Evolutionary conservation across 176 grass and related monocot genomes (phyloP).

Genomic region (maize (Zea mays)): DNA sequence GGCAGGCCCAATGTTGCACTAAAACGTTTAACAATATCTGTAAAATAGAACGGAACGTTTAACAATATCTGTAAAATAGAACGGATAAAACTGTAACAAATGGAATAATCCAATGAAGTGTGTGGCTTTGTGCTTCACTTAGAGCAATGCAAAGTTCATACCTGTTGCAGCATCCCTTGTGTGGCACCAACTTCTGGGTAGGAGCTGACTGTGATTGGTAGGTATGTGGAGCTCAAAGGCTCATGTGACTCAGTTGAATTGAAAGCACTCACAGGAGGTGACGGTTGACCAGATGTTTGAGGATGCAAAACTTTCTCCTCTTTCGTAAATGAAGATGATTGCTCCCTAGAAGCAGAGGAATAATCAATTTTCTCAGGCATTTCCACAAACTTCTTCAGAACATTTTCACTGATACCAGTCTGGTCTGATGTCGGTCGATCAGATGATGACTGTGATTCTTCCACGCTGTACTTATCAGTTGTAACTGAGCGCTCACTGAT

Average conservation of each 20-base stretch:
- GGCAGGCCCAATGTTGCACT: background rate
- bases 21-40: background rate
- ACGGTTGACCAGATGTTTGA: slow-evolving; percentile 54
- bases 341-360: slow-evolving; percentile 42
- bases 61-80: background rate
- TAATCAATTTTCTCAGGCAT: slow-evolving; percentile 49
- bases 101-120: too few relatives aligned
- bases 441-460: slow-evolving; percentile 43
- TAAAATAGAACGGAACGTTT: background rate
- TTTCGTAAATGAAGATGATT: slow-evolving; percentile 43
- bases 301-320: slow-evolving; percentile 58
- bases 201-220: slow-evolving; percentile 45
- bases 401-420: slow-evolving; percentile 46
- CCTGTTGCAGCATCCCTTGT: slow-evolving; percentile 81
- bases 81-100: background rate
- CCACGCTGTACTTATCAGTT: slow-evolving; percentile 59
- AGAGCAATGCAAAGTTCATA: slow-evolving; percentile 21
- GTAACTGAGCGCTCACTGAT: slow-evolving; percentile 47
- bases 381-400: slow-evolving; percentile 51
- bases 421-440: slow-evolving; percentile 38
- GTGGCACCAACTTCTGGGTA: slow-evolving; percentile 53
- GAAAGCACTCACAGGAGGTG: slow-evolving; percentile 54
- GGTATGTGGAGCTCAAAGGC: slow-evolving; percentile 37
- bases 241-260: slow-evolving; percentile 65
- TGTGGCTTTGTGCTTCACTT: background rate